Base-by-base conservation (phyloP, 345 rosid genomes). In the Draba incana region DNA sequence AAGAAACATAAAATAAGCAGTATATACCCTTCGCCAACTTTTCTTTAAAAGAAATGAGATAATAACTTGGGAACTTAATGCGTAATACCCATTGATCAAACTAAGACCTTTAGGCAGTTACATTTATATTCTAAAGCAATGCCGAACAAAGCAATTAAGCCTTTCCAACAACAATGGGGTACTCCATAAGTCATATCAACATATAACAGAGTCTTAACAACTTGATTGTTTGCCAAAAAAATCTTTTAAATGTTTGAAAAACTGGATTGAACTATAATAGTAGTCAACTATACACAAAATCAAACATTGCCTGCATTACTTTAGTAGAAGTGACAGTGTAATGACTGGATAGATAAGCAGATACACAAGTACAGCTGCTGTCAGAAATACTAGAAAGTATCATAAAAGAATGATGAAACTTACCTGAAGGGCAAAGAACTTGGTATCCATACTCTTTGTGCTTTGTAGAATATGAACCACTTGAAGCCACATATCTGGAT, bases 401-500 rank as follows among this genome's bases (percentile, higher is more conserved):
- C 41, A 62, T 8, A 27, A 9, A 24, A 56, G 54, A 31, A 31
- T 8, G 50, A 4, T 33, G 43, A 70, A 68, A 62, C 78, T 59
- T 25, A 92, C 99, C 98, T 91, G 98, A 67, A 95, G 83, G 69
- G 99, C 96, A 65, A 88, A 95, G 80, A 95, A 95, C 81, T 95
- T 95, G 71, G 99, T 92, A 72, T 92, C 91, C 51, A 92, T 80
- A 80, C 83, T 89, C 79, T 85, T 85, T 3, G 99, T 85, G 37
- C 75, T 84, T 72, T 86, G 98, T 37, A 95, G 81, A 70, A 92
- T 81, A 71, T 88, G 97, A 67, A 92, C 99, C 61, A 95, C 99
- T 73, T 95, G 99, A 20, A 89, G 98, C 99, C 99, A 95, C 86
- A 86, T 92, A 61, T 89, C 98, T 46, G 94, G 94, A 78, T 95